Base-by-base conservation (phyloP, 768 basidiomycete genomes). In the Tylopilus intermedius region DNA sequence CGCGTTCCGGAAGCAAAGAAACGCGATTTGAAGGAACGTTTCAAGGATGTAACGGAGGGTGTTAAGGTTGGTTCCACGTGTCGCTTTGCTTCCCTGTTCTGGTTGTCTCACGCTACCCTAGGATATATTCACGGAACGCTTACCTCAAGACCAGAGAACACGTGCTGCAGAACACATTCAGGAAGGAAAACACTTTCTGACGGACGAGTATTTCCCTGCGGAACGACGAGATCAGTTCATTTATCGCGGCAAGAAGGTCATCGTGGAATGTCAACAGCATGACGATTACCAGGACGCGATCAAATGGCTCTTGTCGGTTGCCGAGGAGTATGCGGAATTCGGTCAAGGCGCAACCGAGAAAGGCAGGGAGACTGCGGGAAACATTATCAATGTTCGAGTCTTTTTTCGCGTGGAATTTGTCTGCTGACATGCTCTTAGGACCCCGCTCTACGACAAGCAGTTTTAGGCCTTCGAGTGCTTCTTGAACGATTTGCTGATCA, bases 211-310 rank as follows among this genome's bases (percentile, higher is more conserved):
- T 59, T 94, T 96, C 77, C 94, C 94, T 0, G 77, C 87, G 60
- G 94, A 94, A 69, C 77, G 95, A 21, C 80, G 91, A 22, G 91
- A 95, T 49, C 91, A 91, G 63, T 96, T 93, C 70, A 88, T 98
- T 63, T 95, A 86, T 75, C 81, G 95, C 11, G 78, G 83, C 6
- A 97, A 97, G 78, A 97, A 96, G 82, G 86, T 88, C 35, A 81
- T 96, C 49, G 78, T 94, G 53, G 94, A 97, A 64, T 94, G 90
- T 66, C 94, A 96, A 71, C 85, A 86, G 64, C 93, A 95, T 70
- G 78, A 84, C 48, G 88, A 95, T 65, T 97, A 96, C 70, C 90
- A 93, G 60, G 83, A 83, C 53, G 80, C 83, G 7, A 74, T 92
- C 44, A 73, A 72, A n/a, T 91, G 90, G 90, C 72, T 91, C 5